These are phyloP conservation scores for Fusarium nematophilum DNA, from an alignment of 2,329 filamentous ascomycete genomes.

Conservation along the genomic window DNA sequence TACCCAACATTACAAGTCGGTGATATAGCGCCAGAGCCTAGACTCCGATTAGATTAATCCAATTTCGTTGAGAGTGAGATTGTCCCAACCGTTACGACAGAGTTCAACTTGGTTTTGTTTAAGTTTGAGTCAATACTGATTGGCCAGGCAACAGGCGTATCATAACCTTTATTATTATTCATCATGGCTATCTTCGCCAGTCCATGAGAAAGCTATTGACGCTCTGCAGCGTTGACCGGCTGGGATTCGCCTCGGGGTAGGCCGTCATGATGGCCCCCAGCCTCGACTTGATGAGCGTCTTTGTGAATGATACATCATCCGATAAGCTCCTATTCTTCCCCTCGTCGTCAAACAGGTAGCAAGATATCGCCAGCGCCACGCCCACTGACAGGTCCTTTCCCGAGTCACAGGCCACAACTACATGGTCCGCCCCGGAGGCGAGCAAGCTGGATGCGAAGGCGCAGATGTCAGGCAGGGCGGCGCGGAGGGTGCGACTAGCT, in stretches of 20 bases:
- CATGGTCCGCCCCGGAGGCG: slow-evolving; percentile 1
- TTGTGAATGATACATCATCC: slow-evolving; percentile 64
- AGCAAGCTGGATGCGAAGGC: slow-evolving; percentile 62
- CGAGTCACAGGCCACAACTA: slow-evolving; percentile 77
- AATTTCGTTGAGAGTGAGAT: not conserved
- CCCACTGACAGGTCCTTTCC: slow-evolving; percentile 87
- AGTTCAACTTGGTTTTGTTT: too few relatives aligned
- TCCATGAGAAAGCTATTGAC: slow-evolving; percentile 91
- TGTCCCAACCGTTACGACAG: too few relatives aligned
- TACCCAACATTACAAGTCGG: slow-evolving; percentile 23
- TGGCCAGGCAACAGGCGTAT: too few relatives aligned
- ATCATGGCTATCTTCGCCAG: slow-evolving; percentile 46
- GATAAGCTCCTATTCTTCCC: slow-evolving; percentile 57
- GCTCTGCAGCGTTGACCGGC: slow-evolving; percentile 85
- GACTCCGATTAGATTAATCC: slow-evolving; percentile 30
- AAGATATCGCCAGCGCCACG: slow-evolving; percentile 79
- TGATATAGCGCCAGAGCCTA: slow-evolving; percentile 27
- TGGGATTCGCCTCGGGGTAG: slow-evolving; percentile 84
- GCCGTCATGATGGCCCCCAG: slow-evolving; percentile 86
- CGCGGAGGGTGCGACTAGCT: slow-evolving; percentile 85
- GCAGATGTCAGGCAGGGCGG: slow-evolving; percentile 72
- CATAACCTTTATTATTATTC: not conserved
- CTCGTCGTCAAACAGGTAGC: slow-evolving; percentile 75
- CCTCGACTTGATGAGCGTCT: slow-evolving; percentile 79
- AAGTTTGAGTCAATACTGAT: too few relatives aligned